Evolutionary conservation across 2,329 filamentous ascomycete species (phyloP).

Genomic region (Amesomyces nigricolor): DNA sequence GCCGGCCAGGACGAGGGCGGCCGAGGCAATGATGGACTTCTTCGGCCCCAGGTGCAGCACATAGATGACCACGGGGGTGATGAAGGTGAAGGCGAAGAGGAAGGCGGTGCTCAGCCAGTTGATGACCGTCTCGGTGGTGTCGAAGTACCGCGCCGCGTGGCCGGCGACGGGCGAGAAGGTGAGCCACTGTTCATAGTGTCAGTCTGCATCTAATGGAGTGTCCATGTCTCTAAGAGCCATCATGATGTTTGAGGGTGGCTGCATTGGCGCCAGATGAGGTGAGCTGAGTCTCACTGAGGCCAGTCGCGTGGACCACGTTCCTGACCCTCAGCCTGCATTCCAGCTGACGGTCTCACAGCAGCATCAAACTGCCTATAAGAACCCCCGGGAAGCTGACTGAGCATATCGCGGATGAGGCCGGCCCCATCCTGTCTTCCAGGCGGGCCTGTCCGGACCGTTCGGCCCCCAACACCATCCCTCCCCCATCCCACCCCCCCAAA

Average conservation of each 20-base stretch:
- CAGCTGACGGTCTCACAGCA: not conserved
- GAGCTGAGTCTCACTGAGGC: not conserved
- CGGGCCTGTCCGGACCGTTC: too few relatives aligned
- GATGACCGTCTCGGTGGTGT: constrained; percentile 66
- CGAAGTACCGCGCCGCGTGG: constrained; percentile 68
- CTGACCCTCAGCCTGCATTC: too few relatives aligned
- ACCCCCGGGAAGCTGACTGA: not conserved
- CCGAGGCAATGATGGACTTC: constrained; percentile 66
- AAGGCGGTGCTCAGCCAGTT: constrained; percentile 93
- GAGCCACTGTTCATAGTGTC: constrained; percentile 61
- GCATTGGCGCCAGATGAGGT: not conserved
- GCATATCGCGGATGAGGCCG: too few relatives aligned
- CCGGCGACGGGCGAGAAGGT: constrained; percentile 81
- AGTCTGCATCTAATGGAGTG: not conserved
- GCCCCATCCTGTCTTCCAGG: too few relatives aligned
- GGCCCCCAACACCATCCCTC: too few relatives aligned
- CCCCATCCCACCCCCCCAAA: too few relatives aligned
- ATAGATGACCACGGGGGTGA: constrained; percentile 68
- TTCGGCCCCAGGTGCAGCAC: constrained; percentile 77
- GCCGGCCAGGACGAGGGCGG: constrained; percentile 68
- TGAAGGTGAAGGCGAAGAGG: constrained; percentile 73
- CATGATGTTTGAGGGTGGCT: not conserved
- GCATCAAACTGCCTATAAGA: not conserved
- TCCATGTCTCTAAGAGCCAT: too few relatives aligned
- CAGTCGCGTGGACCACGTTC: too few relatives aligned